These are phyloP conservation scores for Entomortierella beljakovae DNA, from an alignment of 192 early-diverging fungal species.

Conservation along the genomic window DNA sequence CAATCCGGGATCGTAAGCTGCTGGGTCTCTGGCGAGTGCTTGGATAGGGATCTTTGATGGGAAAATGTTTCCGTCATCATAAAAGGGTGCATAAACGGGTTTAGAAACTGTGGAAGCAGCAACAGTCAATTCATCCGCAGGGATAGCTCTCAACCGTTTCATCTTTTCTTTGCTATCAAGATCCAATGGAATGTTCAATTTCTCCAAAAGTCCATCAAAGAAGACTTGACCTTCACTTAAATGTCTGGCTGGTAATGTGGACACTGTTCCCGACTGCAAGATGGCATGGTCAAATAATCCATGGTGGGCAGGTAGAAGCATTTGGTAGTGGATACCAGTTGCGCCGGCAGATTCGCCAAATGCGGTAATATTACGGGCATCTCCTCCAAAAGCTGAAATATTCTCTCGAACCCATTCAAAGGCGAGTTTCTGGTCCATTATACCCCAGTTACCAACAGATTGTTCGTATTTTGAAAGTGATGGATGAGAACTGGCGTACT, in stretches of 20 bases:
- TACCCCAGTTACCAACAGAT: constrained; percentile 41
- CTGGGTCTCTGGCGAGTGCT: background rate
- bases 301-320: constrained; percentile 15
- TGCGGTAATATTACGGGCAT: constrained; percentile 18
- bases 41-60: constrained; percentile 16
- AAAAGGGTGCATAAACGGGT: background rate
- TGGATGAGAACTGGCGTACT: background rate
- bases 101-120: background rate
- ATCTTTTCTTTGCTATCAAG: constrained; percentile 21
- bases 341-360: constrained; percentile 36
- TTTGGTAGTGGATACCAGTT: constrained; percentile 28
- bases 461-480: constrained; percentile 14
- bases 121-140: constrained; percentile 5
- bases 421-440: constrained; percentile 29
- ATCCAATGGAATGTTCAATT: constrained; percentile 17
- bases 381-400: constrained; percentile 25
- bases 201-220: constrained; percentile 14
- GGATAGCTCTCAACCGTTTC: constrained; percentile 7
- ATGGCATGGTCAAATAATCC: constrained; percentile 49
- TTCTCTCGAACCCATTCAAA: constrained; percentile 40
- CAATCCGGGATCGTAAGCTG: constrained; percentile 23
- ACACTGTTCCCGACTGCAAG: constrained; percentile 33
- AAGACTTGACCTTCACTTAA: constrained; percentile 11
- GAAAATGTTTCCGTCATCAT: constrained; percentile 20
- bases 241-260: constrained; percentile 1